Base-by-base conservation (phyloP, 164 flowering plant species). In the Dillenia turbinata region DNA sequence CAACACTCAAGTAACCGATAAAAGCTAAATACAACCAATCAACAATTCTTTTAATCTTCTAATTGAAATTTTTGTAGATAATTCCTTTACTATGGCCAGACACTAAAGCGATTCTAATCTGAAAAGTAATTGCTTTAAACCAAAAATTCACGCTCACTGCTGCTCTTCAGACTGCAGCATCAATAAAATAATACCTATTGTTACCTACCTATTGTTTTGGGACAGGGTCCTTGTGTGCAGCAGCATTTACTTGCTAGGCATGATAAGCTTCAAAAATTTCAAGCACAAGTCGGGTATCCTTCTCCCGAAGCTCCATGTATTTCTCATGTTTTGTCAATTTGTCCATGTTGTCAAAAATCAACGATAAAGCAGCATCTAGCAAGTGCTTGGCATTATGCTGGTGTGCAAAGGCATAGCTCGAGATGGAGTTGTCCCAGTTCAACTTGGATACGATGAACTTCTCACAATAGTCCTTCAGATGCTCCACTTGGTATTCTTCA, bases 401-500 rank as follows among this genome's bases (percentile, higher is more conserved):
- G 70, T 86, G 89, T 7, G 98, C 92, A 71, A 92, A 92, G 46
- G 88, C 89, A 58, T 72, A 89, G 75, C 63, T 76, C 54, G 71
- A 33, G 15, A 92, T 63, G 9, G 94, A 78, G 58, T 79, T 89
- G 44, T 86, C 89, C 80, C 80, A 78, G 69, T 76, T 86, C 77
- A 92, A 65, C 45, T 82, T 83, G 43, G 98, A 80, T 26, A 85
- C 70, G 71, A 92, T 65, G 69, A 74, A 87, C 75, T 77, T 85
- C 81, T 89, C 96, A 58, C 96, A 92, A 56, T 78, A 75, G 2
- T 78, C 61, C 71, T 89, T 92, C 52, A 92, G 85, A 60, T 92
- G 89, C 74, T 81, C 82, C 71, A 92, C 97, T 73, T 89, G 79
- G 68, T 89, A 92, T 63, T 89, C 89, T 59, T 92, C 97, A 49